Conservation (phyloP, 495 filamentous ascomycete species). For the Penicillium bovifimosum region DNA sequence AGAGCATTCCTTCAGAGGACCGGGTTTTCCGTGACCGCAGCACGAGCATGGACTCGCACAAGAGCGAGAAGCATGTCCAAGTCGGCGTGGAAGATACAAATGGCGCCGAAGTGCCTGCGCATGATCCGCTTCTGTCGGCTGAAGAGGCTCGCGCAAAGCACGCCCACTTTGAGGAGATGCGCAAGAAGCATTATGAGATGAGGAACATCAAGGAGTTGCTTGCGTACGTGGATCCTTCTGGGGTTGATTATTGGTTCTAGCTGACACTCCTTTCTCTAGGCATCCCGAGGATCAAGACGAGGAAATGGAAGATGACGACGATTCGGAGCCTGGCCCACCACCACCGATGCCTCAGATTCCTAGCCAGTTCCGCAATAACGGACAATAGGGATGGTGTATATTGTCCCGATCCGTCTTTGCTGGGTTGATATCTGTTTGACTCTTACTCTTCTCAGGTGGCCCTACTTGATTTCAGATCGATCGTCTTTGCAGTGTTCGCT, state of each 20-base stretch:
- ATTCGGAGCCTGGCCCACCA: conserved; percentile 25
- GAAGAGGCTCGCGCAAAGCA: conserved; percentile 87
- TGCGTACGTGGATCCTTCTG: conserved; percentile 50
- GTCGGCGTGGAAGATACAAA: conserved; percentile 57
- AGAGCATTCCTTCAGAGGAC: conserved; percentile 23
- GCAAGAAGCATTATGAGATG: conserved; percentile 99
- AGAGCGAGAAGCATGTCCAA: conserved; percentile 66
- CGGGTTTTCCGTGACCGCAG: conserved; percentile 47
- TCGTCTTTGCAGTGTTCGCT: not conserved
- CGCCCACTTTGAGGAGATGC: conserved; percentile 77
- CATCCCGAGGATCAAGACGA: conserved; percentile 46
- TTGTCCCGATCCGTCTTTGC: not conserved
- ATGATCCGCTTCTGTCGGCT: conserved; percentile 54
- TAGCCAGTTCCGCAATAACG: conserved; percentile 20
- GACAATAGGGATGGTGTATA: conserved; percentile 8
- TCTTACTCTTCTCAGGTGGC: not conserved
- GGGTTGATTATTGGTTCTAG: not conserved
- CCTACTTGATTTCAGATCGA: not conserved
- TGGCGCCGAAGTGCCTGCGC: conserved; percentile 50
- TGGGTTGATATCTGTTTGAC: not conserved
- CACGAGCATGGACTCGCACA: conserved; percentile 44
- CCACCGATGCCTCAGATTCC: conserved; percentile 35
- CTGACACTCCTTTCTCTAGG: conserved; percentile 22
- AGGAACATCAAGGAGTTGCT: conserved; percentile 85
- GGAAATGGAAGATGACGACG: conserved; percentile 49